Base-by-base conservation (phyloP, 1,284 basidiomycete genomes). In the Butyriboletus regius region DNA sequence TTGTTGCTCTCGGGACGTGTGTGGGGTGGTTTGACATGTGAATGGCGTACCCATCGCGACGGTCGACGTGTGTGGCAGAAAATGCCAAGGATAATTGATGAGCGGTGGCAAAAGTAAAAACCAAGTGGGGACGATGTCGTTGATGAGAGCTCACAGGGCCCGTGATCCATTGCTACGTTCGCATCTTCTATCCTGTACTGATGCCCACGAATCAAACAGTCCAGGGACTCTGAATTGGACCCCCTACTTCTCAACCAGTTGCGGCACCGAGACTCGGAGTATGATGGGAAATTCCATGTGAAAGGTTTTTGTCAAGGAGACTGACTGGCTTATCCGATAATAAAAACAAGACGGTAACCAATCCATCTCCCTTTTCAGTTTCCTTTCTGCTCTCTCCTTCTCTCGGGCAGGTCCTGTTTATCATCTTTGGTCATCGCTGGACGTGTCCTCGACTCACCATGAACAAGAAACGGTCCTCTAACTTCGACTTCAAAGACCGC, bases 401-500 rank as follows among this genome's bases (percentile, higher is more conserved):
- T 55, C 54, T 69, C 74, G 75, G 80, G 81, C 71, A 69, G 78
- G 76, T 64, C 74, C 68, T 76, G 36, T 46, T 61, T 54, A 48
- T 58, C 42, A 48, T 60, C 61, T 58, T 65, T 64, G 66, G 63
- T 63, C 69, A 67, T 68, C 67, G 57, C 65, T 57, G 56, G 57
- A 54, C 61, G 59, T 47, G 46, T 51, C 43, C 58, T 61, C 50
- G 31, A 51, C 35, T 34, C 26, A 59, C 43, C 47, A 73, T 74
- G 70, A 20, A 64, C 56, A 54, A 58, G 29, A 76, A 77, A 56
- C 80, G 76, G 38, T 78, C 73, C 32, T 84, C 83, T 34, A 81
- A 76, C 52, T 75, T 85, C 58, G 86, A 88, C 67, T 88, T 88
- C 64, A 79, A 78, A 20, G 85, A 88, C 67, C 74, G 77, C 55